Percentiles rank a stretch among this genome's conserved stretches.
Conservation (phyloP, 257 asterid genomes). For the Rehmannia glutinosa region DNA sequence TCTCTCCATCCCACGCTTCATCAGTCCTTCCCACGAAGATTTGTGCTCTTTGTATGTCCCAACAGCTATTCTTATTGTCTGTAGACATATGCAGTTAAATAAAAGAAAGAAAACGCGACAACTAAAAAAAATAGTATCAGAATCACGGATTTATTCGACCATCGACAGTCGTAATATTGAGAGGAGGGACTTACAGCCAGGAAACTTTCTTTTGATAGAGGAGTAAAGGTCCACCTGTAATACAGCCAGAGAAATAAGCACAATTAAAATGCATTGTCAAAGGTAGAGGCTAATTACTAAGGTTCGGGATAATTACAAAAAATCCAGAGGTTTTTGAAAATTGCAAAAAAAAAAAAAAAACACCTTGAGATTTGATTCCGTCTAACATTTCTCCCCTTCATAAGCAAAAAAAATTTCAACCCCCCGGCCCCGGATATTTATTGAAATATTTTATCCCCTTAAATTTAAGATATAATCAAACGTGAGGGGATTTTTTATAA, state of each 20-base stretch:
- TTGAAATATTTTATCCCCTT: no score
- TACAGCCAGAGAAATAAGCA: conserved; percentile 9
- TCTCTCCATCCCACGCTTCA: conserved; percentile 88
- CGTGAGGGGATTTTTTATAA: no score
- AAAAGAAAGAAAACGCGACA: background rate
- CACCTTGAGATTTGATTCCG: no score
- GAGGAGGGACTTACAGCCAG: conserved; percentile 54
- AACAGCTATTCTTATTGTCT: conserved; percentile 57
- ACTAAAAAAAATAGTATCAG: background rate
- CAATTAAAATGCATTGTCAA: background rate
- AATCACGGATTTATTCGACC: background rate
- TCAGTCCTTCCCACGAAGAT: conserved; percentile 79
- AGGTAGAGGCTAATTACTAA: no score
- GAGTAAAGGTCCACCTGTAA: conserved; percentile 93
- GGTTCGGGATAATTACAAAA: no score
- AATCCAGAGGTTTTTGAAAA: no score
- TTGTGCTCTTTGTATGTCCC: conserved; percentile 62
- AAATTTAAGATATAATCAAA: no score
- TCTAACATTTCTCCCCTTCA: no score
- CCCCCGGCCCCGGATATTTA: no score
- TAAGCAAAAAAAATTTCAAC: no score
- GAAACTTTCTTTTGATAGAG: conserved; percentile 63
- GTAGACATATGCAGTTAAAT: conserved; percentile 9
- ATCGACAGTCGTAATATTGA: background rate
- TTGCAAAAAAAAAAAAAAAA: no score